Evolutionary conservation across 75 land plant genomes (phyloP), one percentile per base, ranked within the genome.

Genomic region (Pinus tabuliformis): DNA sequence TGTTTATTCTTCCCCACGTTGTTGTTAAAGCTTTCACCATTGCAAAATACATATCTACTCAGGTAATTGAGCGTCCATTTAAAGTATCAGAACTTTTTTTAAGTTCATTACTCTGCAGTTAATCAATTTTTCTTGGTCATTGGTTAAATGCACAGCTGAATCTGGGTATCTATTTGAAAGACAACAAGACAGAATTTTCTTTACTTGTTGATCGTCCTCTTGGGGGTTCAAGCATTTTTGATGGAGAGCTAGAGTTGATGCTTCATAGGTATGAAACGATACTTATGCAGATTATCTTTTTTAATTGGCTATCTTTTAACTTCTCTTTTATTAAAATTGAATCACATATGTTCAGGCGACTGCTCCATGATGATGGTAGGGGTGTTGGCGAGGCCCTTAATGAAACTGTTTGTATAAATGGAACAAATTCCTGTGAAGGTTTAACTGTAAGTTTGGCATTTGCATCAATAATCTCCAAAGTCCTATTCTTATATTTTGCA

Each of bases 211-310:
- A 95, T 76, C 88, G 98, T 54, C 77, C 96, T 52, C 79, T 93
- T 71, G 98, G 98, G 21, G 98, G 93, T 57, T 75, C 86, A 62
- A 95, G 98, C 78, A 78, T 93, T 77, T 77, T 66, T 1, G 96
- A 95, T 89, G 98, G 98, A 5, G 89, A 95, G 63, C 56, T 95
- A 75, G 98, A 95, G 77, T 73, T 95, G 61, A 93, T 95, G 93
- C 91, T 95, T 39, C 98, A 95, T 77, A 91, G 98, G 98, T n/a
- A n/a, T n/a, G n/a, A n/a, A n/a, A n/a, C n/a, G n/a, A n/a, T n/a
- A n/a, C n/a, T n/a, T n/a, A n/a, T n/a, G n/a, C n/a, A n/a, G n/a
- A n/a, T n/a, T n/a, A n/a, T n/a, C n/a, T n/a, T n/a, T n/a, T n/a
- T n/a, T n/a, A n/a, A n/a, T n/a, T n/a, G n/a, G n/a, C n/a, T n/a